Evolutionary conservation across 1,284 basidiomycete species (phyloP), one percentile per base, ranked within the genome.

Genomic region (Tetrapyrgos nigripes): DNA sequence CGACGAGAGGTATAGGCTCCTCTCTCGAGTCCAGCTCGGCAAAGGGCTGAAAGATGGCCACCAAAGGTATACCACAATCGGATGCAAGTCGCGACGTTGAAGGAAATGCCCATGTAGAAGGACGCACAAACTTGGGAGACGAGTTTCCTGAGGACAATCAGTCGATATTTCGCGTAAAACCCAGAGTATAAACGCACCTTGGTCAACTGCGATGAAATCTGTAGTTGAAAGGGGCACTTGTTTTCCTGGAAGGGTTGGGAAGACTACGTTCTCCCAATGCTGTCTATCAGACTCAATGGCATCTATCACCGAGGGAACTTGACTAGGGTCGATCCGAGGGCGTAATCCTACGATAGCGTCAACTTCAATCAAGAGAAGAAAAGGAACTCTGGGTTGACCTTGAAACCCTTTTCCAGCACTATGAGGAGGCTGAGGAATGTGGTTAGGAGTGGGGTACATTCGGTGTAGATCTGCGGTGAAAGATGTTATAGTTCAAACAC

Each of bases 221-320:
- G 95, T 93, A 8, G 92, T 95, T 21, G 91, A 91, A 17, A 96
- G 80, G 0, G 97, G 97, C 0, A 88, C 87, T 64, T 89, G 87
- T 40, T 82, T 83, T 43, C 89, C 92, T 0, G 91, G 91, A 66
- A 89, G 75, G 4, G 94, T 96, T 75, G 86, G 81, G 65, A 89
- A 96, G 56, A 85, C 80, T 68, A 93, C 87, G 43, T 86, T 80
- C 65, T 93, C 88, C 88, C 94, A 97, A 78, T 86, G 79, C 58
- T 88, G 85, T 67, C 93, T 88, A 80, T 98, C 97, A 21, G 84
- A 78, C 67, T 96, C 92, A 63, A 93, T 89, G 13, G 89, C 83
- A 58, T 94, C 91, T 27, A 95, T 88, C 13, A 95, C 93, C 8
- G 94, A 96, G 5, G 97, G 97, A 50, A 99, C 91, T 73, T 98